These are phyloP conservation scores for Litsea cubeba DNA, from an alignment of 164 flowering plant genomes.

Conservation along the genomic window DNA sequence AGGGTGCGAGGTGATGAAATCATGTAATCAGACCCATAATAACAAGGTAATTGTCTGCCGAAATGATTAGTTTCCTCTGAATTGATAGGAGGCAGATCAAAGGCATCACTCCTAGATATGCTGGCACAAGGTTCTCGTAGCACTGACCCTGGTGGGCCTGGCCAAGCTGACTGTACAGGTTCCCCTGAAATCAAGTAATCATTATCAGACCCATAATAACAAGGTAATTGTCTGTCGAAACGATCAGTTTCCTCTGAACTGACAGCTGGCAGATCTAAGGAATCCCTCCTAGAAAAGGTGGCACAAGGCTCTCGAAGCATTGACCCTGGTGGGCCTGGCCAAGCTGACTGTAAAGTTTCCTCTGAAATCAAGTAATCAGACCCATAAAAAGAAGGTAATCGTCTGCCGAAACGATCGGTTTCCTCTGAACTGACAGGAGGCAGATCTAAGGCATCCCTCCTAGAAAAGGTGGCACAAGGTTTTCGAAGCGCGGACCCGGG, in stretches of 20 bases:
- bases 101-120: conserved; percentile 5
- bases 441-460: conserved; percentile 13
- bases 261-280: conserved; percentile 12
- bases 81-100: conserved; percentile 12
- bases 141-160: conserved; percentile 25
- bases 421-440: conserved; percentile 12
- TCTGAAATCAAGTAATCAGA: conserved; percentile 1
- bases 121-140: conserved; percentile 10
- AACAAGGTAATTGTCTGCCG: conserved; percentile 5
- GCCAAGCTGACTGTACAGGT: conserved; percentile 14
- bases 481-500: conserved; percentile 22
- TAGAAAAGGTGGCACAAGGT: conserved; percentile 9
- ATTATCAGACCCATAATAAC: conserved; percentile 2
- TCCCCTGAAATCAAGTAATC: conserved; percentile 2
- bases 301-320: conserved; percentile 12
- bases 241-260: conserved; percentile 6
- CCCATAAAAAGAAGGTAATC: conserved; percentile 4
- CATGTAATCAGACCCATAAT: not conserved
- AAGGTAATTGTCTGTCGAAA: conserved; percentile 1
- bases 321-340: conserved; percentile 23
- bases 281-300: conserved; percentile 4
- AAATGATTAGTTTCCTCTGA: conserved; percentile 5
- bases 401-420: not conserved
- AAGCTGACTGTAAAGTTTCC: conserved; percentile 10
- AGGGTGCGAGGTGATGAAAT: conserved; percentile 11